Evolutionary conservation across 495 filamentous ascomycete genomes (phyloP), one percentile per base, ranked within the genome.

Genomic region (Aspergillus campestris): DNA sequence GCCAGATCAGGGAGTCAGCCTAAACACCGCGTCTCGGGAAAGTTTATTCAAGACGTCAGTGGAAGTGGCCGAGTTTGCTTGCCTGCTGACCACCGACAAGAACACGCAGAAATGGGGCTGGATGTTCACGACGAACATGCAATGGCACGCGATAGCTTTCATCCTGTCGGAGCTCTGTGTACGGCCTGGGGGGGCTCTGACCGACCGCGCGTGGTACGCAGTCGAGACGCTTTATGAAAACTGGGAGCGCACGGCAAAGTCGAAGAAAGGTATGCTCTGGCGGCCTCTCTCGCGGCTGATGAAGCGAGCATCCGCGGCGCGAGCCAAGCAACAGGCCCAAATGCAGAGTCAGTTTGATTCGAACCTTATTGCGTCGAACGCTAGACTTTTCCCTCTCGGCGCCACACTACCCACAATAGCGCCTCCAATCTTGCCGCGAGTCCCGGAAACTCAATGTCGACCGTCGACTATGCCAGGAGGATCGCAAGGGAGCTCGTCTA

Each of bases 111-210:
- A 81, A 42, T 94, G 84, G 80, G 73, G 77, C 18, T 95, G 89
- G 89, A 73, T 89, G 7, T 89, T 88, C 64, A 75, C 80, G 54
- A 86, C 81, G 0, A 88, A 90, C 58, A 81, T 82, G 13, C 86
- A 91, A 47, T 88, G 83, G 82, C 84, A 91, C 49, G 85, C 87
- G 5, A 73, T 92, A 3, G 84, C 82, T 2, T 86, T 86, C 53
- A 71, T 66, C 5, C 61, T 95, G 6, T 65, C 86, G 1, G 91
- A 96, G 53, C 72, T 94, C 4, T 84, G 83, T 54, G 77, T 84
- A 18, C 79, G 87, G 15, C 79, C 83, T 13, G 75, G 72, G 31
- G 73, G 81, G 38, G 80, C 81, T 52, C 45, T 84, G 9, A 84
- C 86, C 1, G 85, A 94, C 43, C 77, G 90, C 3, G 89, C 84